These are phyloP conservation scores for Chaetomium sp. DNA, from an alignment of 2,329 filamentous ascomycete species.

Conservation along the genomic window DNA sequence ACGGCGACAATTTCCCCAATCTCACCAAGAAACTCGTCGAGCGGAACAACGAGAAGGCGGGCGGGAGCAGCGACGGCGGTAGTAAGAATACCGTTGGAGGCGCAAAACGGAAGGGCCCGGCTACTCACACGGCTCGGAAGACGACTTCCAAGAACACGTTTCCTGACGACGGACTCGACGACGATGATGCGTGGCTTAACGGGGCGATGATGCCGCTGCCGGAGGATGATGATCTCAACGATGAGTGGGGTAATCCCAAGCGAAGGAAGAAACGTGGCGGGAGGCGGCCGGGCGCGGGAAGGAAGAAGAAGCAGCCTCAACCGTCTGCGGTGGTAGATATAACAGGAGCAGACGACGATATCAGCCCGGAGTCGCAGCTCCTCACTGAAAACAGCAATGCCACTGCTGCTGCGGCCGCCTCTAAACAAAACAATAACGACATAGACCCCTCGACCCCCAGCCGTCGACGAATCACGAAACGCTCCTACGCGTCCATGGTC, in stretches of 20 bases:
- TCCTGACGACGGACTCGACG: conserved; percentile 5
- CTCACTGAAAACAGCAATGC: background rate
- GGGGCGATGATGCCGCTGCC: conserved; percentile 12
- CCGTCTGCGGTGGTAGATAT: background rate
- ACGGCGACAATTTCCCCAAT: conserved; percentile 63
- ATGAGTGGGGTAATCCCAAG: conserved; percentile 13
- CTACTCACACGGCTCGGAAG: conserved; percentile 17
- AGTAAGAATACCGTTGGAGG: background rate
- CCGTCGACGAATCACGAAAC: conserved; percentile 2
- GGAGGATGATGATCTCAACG: conserved; percentile 19
- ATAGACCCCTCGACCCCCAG: conserved; percentile 1
- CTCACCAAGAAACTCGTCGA: conserved; percentile 47
- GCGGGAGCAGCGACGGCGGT: background rate
- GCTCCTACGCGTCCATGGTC: conserved; percentile 4
- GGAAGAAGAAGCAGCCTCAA: conserved; percentile 20
- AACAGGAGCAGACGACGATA: background rate
- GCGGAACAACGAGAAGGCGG: conserved; percentile 23
- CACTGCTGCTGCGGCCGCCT: background rate
- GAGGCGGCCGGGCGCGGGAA: conserved; percentile 22
- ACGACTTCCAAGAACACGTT: conserved; percentile 17
- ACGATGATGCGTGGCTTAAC: conserved; percentile 13
- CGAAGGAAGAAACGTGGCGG: conserved; percentile 23
- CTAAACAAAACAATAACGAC: no score
- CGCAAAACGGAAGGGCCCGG: conserved; percentile 14
- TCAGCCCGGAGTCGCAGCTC: conserved; percentile 5